Evolutionary conservation across 225 moss, liverwort and hornwort genomes (phyloP).

Genomic region (Marchantia paleacea): DNA sequence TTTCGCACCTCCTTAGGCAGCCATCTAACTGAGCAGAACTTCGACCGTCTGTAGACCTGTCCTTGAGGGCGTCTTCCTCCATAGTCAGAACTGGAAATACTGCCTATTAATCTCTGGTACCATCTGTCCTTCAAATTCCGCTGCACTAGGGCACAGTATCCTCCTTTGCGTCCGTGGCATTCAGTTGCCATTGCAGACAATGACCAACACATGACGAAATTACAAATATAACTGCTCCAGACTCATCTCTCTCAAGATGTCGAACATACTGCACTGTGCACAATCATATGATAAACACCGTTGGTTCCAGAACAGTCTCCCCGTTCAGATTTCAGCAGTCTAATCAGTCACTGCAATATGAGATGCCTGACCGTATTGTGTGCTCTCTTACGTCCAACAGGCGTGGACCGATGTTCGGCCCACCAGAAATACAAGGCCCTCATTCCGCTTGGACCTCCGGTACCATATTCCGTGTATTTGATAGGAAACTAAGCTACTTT

Average conservation of each 20-base stretch:
- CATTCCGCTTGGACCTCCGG: neutral
- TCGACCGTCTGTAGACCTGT: neutral
- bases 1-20: neutral
- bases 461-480: neutral
- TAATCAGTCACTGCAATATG: neutral
- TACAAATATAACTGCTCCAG: too few relatives aligned
- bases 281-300: too few relatives aligned
- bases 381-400: constrained; percentile 15
- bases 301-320: too few relatives aligned
- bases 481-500: neutral
- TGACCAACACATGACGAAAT: too few relatives aligned
- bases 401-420: constrained; percentile 55
- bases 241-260: too few relatives aligned
- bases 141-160: neutral
- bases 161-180: too few relatives aligned
- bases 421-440: constrained; percentile 47
- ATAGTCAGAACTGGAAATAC: neutral
- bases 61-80: neutral
- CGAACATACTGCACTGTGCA: too few relatives aligned
- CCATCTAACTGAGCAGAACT: neutral
- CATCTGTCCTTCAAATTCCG: neutral
- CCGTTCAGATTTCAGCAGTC: too few relatives aligned
- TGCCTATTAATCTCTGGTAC: neutral
- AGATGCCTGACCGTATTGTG: neutral
- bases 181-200: too few relatives aligned